Conservation (phyloP, 768 basidiomycete genomes). For the Boletus insuetus region DNA sequence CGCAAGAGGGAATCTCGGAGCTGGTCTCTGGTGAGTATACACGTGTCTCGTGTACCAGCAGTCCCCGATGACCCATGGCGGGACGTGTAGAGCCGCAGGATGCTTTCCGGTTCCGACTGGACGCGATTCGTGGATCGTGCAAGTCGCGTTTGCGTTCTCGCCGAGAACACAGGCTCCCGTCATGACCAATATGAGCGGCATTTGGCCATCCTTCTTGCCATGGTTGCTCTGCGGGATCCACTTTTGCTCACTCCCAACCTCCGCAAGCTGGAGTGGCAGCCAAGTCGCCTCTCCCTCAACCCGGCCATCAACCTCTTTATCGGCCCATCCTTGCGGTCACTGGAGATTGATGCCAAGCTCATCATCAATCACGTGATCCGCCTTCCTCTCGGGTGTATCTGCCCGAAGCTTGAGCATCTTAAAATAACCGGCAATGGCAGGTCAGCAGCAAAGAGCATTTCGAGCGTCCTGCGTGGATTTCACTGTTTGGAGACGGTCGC, state of each 20-base stretch:
- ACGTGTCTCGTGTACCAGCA: background rate
- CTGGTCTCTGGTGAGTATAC: conserved; percentile 22
- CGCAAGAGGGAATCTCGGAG: conserved; percentile 4
- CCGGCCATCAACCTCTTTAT: conserved; percentile 22
- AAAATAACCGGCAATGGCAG: conserved; percentile 24
- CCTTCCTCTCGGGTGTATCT: conserved; percentile 12
- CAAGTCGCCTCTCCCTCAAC: background rate
- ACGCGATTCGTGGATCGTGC: conserved; percentile 17
- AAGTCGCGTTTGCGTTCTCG: conserved; percentile 14
- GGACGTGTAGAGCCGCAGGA: conserved; percentile 16
- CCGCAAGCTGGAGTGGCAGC: conserved; percentile 18
- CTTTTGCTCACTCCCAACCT: conserved; percentile 24
- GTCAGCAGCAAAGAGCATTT: conserved; percentile 10
- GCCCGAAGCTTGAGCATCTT: conserved; percentile 16
- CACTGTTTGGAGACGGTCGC: conserved; percentile 11
- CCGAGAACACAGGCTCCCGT: background rate
- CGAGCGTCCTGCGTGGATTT: conserved; percentile 12
- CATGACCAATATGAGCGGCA: background rate
- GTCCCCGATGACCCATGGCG: background rate
- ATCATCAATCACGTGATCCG: conserved; percentile 8
- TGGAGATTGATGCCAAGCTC: conserved; percentile 24
- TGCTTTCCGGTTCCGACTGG: conserved; percentile 19
- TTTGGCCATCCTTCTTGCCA: conserved; percentile 11
- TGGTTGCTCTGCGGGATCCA: conserved; percentile 14
- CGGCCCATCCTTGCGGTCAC: conserved; percentile 16